A percentile compares a stretch with the other conserved stretches of the same genome.
Evolutionary conservation across 2,329 filamentous ascomycete genomes (phyloP).

Genomic region (Talaromyces verruculosus): DNA sequence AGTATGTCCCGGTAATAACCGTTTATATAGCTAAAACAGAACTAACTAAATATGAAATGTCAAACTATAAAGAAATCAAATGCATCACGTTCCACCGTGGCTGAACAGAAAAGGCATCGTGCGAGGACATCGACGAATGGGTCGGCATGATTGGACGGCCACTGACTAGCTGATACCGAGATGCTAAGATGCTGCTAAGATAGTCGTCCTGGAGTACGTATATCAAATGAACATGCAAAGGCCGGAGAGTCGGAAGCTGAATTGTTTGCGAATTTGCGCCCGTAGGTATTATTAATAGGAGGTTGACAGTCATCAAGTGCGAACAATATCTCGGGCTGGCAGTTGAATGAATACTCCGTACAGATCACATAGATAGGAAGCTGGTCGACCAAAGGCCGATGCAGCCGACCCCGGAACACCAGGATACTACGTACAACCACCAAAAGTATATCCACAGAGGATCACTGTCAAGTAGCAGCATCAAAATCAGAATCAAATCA

Average conservation of each 20-base stretch:
- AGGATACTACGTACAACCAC: not conserved
- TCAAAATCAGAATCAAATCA: not conserved
- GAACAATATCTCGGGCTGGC: not conserved
- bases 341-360: no score
- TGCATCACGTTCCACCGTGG: constrained; percentile 6
- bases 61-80: not conserved
- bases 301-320: not conserved
- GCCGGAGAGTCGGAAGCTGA: constrained; percentile 5
- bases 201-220: not conserved
- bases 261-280: not conserved
- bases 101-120: not conserved
- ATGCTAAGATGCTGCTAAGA: not conserved
- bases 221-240: not conserved
- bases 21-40: not conserved
- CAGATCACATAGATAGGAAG: not conserved
- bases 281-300: not conserved
- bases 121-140: not conserved
- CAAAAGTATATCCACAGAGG: not conserved
- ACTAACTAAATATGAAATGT: not conserved
- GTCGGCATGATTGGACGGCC: not conserved
- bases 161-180: not conserved
- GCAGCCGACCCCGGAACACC: constrained; percentile 2
- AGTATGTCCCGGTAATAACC: not conserved
- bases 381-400: not conserved
- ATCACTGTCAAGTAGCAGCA: not conserved